phyloP scores from a whole-genome alignment of 371 early-diverging fungal genomes.

The Mortierella sp. region DNA sequence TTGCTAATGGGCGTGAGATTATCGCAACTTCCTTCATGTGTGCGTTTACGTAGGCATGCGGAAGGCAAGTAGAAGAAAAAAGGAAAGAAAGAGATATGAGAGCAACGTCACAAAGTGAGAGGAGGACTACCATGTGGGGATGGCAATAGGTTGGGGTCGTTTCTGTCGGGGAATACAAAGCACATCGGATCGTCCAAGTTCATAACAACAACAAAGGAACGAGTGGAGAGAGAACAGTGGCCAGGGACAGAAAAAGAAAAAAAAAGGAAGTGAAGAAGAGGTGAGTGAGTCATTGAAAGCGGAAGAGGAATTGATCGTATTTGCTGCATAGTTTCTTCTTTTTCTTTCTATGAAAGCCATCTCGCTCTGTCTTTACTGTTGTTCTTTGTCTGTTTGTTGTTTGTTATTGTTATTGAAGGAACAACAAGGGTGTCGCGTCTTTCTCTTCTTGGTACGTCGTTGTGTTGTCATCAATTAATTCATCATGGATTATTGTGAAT shows the following conservation, averaged over 20 bases:
- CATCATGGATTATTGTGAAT: neutral
- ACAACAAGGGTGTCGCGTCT: neutral
- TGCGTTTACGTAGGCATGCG: neutral
- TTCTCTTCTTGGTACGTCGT: neutral
- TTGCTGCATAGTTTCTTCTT: neutral
- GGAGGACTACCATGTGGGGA: neutral
- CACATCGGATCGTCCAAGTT: neutral
- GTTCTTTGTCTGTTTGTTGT: neutral
- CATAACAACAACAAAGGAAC: neutral
- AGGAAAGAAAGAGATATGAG: neutral
- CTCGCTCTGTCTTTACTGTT: neutral
- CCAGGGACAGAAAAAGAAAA: neutral
- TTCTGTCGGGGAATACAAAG: neutral
- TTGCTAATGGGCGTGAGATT: neutral
- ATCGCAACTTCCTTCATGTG: neutral
- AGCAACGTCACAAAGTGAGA: neutral
- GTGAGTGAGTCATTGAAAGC: neutral
- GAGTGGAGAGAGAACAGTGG: neutral
- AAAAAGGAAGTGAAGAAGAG: neutral
- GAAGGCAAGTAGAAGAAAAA: neutral
- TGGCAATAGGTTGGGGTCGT: neutral
- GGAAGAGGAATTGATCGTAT: conserved; percentile 17
- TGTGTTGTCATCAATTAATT: neutral
- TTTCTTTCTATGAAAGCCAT: neutral
- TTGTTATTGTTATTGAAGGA: neutral